Base-by-base conservation (phyloP, 495 filamentous ascomycete species). In the Neurospora sublineolata region DNA sequence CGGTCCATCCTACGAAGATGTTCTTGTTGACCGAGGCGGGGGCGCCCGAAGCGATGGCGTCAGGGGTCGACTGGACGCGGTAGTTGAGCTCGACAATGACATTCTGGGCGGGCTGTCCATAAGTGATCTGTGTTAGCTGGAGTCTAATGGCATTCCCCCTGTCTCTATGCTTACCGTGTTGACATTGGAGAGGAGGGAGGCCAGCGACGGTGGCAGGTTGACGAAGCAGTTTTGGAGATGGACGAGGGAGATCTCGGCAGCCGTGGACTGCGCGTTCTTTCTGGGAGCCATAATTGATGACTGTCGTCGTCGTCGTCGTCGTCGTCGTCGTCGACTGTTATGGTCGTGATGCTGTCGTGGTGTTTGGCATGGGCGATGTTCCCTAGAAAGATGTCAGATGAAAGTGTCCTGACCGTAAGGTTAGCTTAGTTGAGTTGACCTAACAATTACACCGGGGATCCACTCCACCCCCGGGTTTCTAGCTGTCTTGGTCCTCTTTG, bases 221-320 rank as follows among this genome's bases (percentile, higher is more conserved):
- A 97, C 92, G 23, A 99, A 87, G 81, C 95, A 98, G 77, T 90
- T 97, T 82, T 96, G 96, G 11, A 97, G 86, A 70, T 93, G 91
- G 30, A 91, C 86, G 30, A 97, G 86, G 52, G 89, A 89, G 72
- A 97, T 85, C 81, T 95, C 92, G 44, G 91, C 93, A 67, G 89
- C 85, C 0, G 88, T 88, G 39, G 90, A 84, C 74, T 84, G 88
- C 74, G 86, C 85, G 82, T 89, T 92, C 81, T 85, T 90, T 71
- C 81, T 77, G 76, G 88, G 86, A 75, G 88, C 88, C 88, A 90
- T 90, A 20, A 11, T 14, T 14, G n/a, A 5, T 58, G 20, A 23
- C 12, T 30, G 46, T 27, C 23, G 46, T 58, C 20, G 20, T 58
- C 46, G 46, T 58, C 37, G 37, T 38, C 37, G n/a, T n/a, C n/a